Conservation (phyloP, 768 basidiomycete species). For the Botryobasidium botryosum region DNA sequence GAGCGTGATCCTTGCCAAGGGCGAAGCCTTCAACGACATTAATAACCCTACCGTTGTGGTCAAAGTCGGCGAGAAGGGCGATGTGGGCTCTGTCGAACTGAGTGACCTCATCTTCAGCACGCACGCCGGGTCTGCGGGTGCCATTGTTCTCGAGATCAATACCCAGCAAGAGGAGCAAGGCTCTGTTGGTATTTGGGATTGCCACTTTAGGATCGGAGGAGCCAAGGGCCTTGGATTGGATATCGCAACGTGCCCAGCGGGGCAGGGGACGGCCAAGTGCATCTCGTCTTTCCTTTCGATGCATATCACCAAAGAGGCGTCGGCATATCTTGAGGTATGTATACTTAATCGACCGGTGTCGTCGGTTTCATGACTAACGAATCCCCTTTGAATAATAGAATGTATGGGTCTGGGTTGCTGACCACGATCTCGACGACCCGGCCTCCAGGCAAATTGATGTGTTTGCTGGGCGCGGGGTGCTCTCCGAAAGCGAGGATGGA, state of each 20-base stretch:
- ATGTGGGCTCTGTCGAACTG: conserved; percentile 41
- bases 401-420: conserved; percentile 61
- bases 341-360: not conserved
- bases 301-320: conserved; percentile 31
- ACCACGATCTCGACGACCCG: conserved; percentile 54
- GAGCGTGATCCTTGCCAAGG: conserved; percentile 38
- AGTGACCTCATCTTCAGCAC: conserved; percentile 50
- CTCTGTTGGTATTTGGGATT: conserved; percentile 40
- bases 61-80: conserved; percentile 32
- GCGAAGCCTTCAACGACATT: conserved; percentile 29
- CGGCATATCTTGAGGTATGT: conserved; percentile 19
- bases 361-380: not conserved
- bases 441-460: conserved; percentile 32
- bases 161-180: conserved; percentile 35
- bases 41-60: conserved; percentile 32
- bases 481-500: conserved; percentile 40
- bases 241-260: conserved; percentile 21
- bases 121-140: conserved; percentile 30
- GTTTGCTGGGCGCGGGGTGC: conserved; percentile 53
- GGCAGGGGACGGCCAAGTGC: not conserved
- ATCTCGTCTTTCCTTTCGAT: conserved; percentile 36
- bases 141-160: conserved; percentile 47
- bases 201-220: conserved; percentile 28
- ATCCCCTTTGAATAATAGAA: conserved; percentile 7
- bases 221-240: conserved; percentile 16